These are phyloP conservation scores for Ambrosiella beaveri DNA, from an alignment of 2,329 filamentous ascomycete species.

Conservation along the genomic window DNA sequence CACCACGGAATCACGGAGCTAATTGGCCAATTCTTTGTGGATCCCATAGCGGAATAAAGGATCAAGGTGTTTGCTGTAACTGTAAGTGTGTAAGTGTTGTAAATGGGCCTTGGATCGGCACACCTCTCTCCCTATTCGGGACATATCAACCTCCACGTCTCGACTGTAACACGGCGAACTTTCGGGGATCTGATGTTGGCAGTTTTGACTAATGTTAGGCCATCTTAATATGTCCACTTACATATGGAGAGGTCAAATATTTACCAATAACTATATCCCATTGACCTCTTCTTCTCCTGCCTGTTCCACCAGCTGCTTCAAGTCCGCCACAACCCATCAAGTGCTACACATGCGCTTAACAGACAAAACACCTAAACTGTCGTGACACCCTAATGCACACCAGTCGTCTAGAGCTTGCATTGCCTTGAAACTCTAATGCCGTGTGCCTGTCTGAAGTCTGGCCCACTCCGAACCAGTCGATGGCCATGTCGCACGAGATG, in stretches of 20 bases:
- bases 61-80: neutral
- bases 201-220: no score
- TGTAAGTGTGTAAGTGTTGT: neutral
- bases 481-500: neutral
- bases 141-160: neutral
- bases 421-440: neutral
- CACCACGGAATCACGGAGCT: neutral
- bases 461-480: neutral
- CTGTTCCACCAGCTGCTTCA: no score
- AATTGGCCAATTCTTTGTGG: neutral
- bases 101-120: neutral
- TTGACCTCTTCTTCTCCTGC: no score
- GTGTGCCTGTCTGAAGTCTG: neutral
- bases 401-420: neutral
- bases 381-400: neutral
- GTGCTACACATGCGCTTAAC: no score
- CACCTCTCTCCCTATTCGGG: neutral
- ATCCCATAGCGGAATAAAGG: neutral
- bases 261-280: no score
- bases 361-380: no score
- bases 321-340: no score
- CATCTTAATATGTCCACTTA: no score
- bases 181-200: no score
- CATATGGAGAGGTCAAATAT: no score
- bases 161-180: no score